Evolutionary conservation across 2,329 filamentous ascomycete genomes (phyloP), one percentile per base, ranked within the genome.

Genomic region (Fusarium piperis): DNA sequence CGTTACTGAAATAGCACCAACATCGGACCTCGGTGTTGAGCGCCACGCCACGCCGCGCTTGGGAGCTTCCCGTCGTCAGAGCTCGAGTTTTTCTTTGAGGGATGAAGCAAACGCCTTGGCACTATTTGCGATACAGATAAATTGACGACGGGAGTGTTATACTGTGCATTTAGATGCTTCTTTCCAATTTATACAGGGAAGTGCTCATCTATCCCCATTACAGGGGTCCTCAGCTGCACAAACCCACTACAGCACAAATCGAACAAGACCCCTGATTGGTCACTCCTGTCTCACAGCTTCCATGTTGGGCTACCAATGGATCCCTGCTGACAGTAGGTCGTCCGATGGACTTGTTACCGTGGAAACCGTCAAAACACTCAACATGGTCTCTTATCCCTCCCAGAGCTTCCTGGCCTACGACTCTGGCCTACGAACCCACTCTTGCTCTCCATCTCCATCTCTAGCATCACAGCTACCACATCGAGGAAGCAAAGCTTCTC

Each of bases 341-440:
- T 36, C 35, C 36, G 53, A 55, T 55, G 32, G 52, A 35, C 32
- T 35, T 28, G 59, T 62, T 62, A 48, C 51, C 59, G 78, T 65
- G 67, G 80, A 69, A 74, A 81, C 79, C 55, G 62, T 46, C 74
- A 78, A 76, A 79, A 80, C 79, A 81, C 51, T 58, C 70, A 71
- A 74, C 72, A 73, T 72, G 32, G 32, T 20, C 51, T 53, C 51
- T 33, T 33, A 53, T 53, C 52, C 52, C 52, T 55, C 20, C 51
- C 41, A 59, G 30, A 44, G 74, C 72, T 68, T 68, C 65, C 71
- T 60, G 59, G 51, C 64, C 64, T 46, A 61, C 59, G 20, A 48
- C 55, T 62, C 62, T 64, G 61, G 64, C 64, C 61, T 69, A 20
- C 53, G 67, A 72, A 72, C 58, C 72, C 72, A 74, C 72, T 68